phyloP scores from a whole-genome alignment of 2,329 filamentous ascomycete genomes.

The Chaetomiaceae sp. region DNA sequence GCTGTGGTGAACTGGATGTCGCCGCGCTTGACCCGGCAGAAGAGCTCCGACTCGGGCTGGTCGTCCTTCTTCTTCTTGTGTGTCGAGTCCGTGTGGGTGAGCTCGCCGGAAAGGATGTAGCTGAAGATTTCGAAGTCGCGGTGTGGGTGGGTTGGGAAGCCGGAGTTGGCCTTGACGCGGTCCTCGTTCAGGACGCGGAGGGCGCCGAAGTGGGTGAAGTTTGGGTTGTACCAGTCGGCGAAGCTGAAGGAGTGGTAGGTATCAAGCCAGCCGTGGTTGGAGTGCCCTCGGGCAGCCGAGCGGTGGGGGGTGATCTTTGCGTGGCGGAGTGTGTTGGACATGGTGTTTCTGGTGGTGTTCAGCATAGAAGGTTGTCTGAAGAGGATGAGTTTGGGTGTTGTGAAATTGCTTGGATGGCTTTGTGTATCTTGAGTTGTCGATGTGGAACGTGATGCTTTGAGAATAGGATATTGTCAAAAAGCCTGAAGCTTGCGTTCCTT shows the following conservation, averaged over 20 bases:
- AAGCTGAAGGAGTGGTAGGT: conserved; percentile 85
- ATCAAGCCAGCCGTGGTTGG: conserved; percentile 83
- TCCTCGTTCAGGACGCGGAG: conserved; percentile 88
- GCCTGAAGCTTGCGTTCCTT: conserved; percentile 24
- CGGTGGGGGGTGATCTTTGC: conserved; percentile 71
- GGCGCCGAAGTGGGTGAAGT: conserved; percentile 65
- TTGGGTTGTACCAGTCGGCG: conserved; percentile 64
- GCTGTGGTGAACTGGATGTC: conserved; percentile 89
- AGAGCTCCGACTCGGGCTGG: conserved; percentile 56
- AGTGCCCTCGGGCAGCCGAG: conserved; percentile 68
- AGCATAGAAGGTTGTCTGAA: conserved; percentile 24
- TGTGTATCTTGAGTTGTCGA: no score
- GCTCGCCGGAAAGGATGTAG: conserved; percentile 79
- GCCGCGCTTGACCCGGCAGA: conserved; percentile 68
- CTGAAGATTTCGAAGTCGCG: conserved; percentile 86
- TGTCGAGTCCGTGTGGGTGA: conserved; percentile 86
- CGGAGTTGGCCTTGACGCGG: conserved; percentile 66
- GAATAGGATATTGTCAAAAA: conserved; percentile 26
- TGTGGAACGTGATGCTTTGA: conserved; percentile 24
- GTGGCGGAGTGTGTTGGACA: conserved; percentile 60
- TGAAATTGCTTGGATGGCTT: neutral
- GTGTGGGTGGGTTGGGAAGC: conserved; percentile 82
- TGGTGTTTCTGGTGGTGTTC: conserved; percentile 43
- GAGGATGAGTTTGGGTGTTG: neutral
- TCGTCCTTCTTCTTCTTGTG: conserved; percentile 62